Evolutionary conservation across 805 yeast species (phyloP), one percentile per base, ranked within the genome.

Genomic region (Nakazawaea ernobii): DNA sequence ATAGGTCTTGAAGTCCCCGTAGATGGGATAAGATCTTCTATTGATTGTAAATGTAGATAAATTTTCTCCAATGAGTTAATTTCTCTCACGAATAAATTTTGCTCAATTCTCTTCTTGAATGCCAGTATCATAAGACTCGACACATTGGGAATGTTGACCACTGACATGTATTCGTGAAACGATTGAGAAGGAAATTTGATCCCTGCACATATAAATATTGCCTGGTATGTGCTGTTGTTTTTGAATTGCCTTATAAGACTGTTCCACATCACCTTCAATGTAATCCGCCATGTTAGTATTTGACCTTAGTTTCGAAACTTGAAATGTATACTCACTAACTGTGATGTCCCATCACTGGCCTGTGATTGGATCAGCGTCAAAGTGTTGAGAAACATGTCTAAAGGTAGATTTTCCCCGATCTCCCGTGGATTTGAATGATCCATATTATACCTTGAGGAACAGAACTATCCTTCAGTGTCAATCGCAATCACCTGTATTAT

Each of bases 231-330:
- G 4, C 14, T 3, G 7, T 27, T n/a, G 9, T 7, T 10, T 3
- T 14, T 20, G 29, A 33, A 40, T 27, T 35, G 41, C 35, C 49
- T 20, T 11, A 40, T 9, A 8, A 46, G 10, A 14, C 10, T 10
- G 35, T 46, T 46, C 49, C 49, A 46, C 32, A 46, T 40, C 36
- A 38, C 10, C 47, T 44, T 11, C 20, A 9, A 35, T 35, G 5
- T 4, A 35, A 5, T 35, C 4, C 5, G 13, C 27, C 8, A 8
- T 8, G 27, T 36, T 8, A 36, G 39, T 20, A 36, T 10, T 10
- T 10, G 4, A 33, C 17, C 6, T 13, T 8, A 14, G 10, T 36
- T 9, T 6, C 10, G 13, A 17, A 17, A 3, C 10, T 38, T n/a
- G 6, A 14, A 6, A n/a, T n/a, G 3, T 9, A 11, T 5, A 44